These are phyloP conservation scores for Cyclotella sp. DNA, from an alignment of 108 stramenopile species.

Conservation along the genomic window DNA sequence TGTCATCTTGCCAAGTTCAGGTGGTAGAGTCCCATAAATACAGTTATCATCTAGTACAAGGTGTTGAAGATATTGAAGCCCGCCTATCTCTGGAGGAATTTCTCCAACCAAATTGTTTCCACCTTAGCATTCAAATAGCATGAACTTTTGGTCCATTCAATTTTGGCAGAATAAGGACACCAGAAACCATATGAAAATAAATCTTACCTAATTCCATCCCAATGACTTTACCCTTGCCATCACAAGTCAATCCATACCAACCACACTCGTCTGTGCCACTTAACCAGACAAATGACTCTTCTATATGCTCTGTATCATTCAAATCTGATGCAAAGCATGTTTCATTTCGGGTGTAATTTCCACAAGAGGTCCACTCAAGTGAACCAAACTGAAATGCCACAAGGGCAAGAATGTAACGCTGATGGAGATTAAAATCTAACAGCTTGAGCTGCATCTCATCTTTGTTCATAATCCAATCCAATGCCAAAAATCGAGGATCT, in stretches of 20 bases:
- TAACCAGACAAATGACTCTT: neutral
- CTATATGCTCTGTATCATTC: no score
- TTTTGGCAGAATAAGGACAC: no score
- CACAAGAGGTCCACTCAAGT: neutral
- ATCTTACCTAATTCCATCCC: neutral
- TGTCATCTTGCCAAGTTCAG: conserved; percentile 43
- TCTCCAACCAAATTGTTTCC: conserved; percentile 14
- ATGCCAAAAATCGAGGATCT: conserved; percentile 54
- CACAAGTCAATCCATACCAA: conserved; percentile 2
- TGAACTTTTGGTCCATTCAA: no score
- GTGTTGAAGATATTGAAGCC: conserved; percentile 27
- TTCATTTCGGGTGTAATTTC: no score
- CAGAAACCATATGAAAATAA: neutral
- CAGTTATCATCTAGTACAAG: conserved; percentile 57
- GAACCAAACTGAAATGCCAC: conserved; percentile 18
- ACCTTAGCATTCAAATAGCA: no score
- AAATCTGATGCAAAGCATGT: no score
- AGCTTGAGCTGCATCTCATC: conserved; percentile 61
- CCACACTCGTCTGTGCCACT: neutral
- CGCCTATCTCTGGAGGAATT: conserved; percentile 44
- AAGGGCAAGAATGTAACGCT: conserved; percentile 63
- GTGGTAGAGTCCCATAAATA: conserved; percentile 57
- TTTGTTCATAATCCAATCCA: conserved; percentile 55
- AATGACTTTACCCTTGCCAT: neutral
- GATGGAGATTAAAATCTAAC: conserved; percentile 45